Percentiles rank a stretch among this genome's conserved stretches.
Conservation (phyloP, 1,284 basidiomycete genomes). For the Cutaneotrichosporon cavernicola region DNA sequence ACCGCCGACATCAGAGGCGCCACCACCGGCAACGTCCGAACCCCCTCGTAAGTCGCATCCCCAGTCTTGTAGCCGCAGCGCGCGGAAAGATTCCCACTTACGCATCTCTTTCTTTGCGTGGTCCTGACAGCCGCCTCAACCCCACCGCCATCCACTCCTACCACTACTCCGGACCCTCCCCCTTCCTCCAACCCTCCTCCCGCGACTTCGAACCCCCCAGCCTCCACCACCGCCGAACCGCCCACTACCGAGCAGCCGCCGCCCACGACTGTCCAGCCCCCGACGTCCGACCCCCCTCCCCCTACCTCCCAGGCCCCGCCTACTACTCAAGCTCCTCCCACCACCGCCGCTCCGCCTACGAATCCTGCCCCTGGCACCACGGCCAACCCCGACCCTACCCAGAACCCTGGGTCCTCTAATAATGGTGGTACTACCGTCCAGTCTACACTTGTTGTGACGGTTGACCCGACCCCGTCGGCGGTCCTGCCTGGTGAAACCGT, state of each 20-base stretch:
- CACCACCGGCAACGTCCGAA: background rate
- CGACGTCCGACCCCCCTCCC: slow-evolving; percentile 5
- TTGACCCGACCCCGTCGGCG: background rate
- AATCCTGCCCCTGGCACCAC: slow-evolving; percentile 4
- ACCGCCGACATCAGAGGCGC: background rate
- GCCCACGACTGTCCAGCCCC: slow-evolving; percentile 1
- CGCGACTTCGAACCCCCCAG: background rate
- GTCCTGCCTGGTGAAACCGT: background rate
- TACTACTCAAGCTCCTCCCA: slow-evolving; percentile 2
- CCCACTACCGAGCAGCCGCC: slow-evolving; percentile 4
- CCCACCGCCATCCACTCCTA: background rate
- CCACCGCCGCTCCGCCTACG: background rate
- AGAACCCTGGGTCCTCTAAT: background rate
- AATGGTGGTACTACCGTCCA: background rate
- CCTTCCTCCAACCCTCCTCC: slow-evolving; percentile 1
- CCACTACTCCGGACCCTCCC: slow-evolving; percentile 2
- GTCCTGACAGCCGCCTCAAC: slow-evolving; percentile 3
- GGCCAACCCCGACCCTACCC: slow-evolving; percentile 1
- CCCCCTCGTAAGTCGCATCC: background rate
- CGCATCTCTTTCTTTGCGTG: background rate
- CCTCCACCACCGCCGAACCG: background rate
- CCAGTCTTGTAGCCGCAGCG: slow-evolving; percentile 1
- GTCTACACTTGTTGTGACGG: background rate
- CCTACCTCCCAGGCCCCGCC: slow-evolving; percentile 5
- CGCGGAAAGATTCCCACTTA: slow-evolving; percentile 2